A percentile compares a stretch with the other conserved stretches of the same genome.
Evolutionary conservation across 1,139 yeast species (phyloP).

Genomic region (Wickerhamomyces sp.): DNA sequence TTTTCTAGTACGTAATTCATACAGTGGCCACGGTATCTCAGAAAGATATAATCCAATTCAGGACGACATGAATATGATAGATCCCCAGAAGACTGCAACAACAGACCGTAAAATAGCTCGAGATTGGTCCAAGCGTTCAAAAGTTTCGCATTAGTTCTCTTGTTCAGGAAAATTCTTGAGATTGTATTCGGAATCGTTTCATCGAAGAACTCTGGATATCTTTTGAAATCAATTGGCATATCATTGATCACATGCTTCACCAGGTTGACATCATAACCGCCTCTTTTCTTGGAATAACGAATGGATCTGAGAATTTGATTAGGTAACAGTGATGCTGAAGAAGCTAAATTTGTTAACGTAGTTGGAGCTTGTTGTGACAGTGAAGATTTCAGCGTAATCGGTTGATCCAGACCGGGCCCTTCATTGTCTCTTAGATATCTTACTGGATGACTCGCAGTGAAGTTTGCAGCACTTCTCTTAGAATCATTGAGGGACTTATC

Average conservation of each 20-base stretch:
- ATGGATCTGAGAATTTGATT: neutral
- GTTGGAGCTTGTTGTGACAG: neutral
- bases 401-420: neutral
- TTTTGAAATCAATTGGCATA: neutral
- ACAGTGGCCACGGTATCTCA: neutral
- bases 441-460: neutral
- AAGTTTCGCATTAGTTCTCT: neutral
- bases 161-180: neutral
- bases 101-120: neutral
- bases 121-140: neutral
- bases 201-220: neutral
- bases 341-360: neutral
- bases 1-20: neutral
- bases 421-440: neutral
- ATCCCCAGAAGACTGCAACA: neutral
- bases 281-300: neutral
- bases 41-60: neutral
- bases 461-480: neutral
- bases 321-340: too few species aligned
- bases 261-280: neutral
- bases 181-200: neutral
- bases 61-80: neutral
- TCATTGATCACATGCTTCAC: neutral
- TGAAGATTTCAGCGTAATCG: neutral
- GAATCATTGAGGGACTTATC: neutral